Evolutionary conservation across 306 rosid genomes (phyloP).

Genomic region (Cucumis melo): DNA sequence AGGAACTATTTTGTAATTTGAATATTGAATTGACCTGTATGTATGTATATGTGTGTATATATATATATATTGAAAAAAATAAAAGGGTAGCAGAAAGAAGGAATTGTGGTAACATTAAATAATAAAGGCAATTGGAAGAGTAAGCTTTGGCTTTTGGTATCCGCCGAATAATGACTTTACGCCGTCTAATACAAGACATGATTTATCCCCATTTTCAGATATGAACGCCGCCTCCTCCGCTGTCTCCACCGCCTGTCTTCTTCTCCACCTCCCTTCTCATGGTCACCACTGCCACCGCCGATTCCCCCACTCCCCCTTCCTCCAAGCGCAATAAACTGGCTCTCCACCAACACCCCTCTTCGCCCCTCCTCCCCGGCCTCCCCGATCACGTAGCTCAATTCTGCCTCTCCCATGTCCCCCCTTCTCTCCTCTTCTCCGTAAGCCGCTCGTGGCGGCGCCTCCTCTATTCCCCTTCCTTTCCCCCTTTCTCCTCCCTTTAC

Average conservation of each 20-base stretch:
- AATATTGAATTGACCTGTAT: too few relatives aligned
- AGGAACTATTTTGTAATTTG: too few relatives aligned
- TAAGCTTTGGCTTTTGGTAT: neutral
- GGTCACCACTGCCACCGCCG: neutral
- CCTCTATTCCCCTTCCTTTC: slow-evolving; percentile 53
- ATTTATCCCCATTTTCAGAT: neutral
- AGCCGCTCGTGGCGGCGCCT: slow-evolving; percentile 67
- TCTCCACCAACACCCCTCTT: neutral
- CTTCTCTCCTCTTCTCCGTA: slow-evolving; percentile 38
- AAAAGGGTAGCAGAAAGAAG: neutral
- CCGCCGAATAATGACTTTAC: neutral
- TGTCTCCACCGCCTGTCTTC: neutral
- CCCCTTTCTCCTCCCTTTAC: slow-evolving; percentile 55
- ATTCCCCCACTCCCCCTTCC: neutral
- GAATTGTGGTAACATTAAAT: neutral
- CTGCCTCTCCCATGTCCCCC: slow-evolving; percentile 33
- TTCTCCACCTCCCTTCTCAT: neutral
- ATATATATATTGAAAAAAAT: too few relatives aligned
- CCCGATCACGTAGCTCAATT: slow-evolving; percentile 69
- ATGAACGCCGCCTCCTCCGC: neutral
- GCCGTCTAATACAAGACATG: neutral
- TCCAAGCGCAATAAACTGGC: slow-evolving; percentile 15
- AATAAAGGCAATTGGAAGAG: neutral
- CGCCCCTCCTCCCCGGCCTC: slow-evolving; percentile 43
- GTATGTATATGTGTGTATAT: too few relatives aligned